phyloP scores from a whole-genome alignment of 2,329 filamentous ascomycete species.

The Pseudocercospora fuligena region DNA sequence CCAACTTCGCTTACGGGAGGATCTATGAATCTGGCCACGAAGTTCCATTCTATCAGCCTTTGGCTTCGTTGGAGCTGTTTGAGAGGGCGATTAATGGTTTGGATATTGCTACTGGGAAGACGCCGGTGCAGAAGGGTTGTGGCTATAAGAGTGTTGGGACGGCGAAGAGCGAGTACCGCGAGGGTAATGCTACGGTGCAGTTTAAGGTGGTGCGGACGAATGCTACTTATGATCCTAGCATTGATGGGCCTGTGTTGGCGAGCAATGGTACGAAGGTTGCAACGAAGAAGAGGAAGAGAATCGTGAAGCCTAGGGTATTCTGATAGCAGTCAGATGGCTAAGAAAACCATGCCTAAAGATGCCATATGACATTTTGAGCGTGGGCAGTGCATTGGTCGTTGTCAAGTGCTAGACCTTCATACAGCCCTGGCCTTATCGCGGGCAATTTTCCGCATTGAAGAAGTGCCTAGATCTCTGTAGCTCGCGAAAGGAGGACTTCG shows the following conservation, averaged over 20 bases:
- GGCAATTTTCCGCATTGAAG: too few species aligned
- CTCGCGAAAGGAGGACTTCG: too few species aligned
- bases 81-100: conserved; percentile 38
- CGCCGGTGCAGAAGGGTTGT: neutral
- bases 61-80: conserved; percentile 53
- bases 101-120: neutral
- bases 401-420: too few species aligned
- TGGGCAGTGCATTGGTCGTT: too few species aligned
- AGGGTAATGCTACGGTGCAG: conserved; percentile 44
- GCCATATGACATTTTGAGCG: neutral
- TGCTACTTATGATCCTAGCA: neutral
- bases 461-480: too few species aligned
- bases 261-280: neutral
- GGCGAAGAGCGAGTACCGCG: neutral
- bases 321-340: neutral
- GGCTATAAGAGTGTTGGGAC: neutral
- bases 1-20: conserved; percentile 52
- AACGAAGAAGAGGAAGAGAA: neutral
- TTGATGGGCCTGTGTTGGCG: neutral
- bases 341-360: too few species aligned
- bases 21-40: conserved; percentile 50
- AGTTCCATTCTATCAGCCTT: conserved; percentile 47
- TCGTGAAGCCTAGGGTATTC: neutral
- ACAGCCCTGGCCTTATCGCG: too few species aligned
- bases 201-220: neutral